Base-by-base conservation (phyloP, 2,329 filamentous ascomycete species). In the Pseudonectria buxi region DNA sequence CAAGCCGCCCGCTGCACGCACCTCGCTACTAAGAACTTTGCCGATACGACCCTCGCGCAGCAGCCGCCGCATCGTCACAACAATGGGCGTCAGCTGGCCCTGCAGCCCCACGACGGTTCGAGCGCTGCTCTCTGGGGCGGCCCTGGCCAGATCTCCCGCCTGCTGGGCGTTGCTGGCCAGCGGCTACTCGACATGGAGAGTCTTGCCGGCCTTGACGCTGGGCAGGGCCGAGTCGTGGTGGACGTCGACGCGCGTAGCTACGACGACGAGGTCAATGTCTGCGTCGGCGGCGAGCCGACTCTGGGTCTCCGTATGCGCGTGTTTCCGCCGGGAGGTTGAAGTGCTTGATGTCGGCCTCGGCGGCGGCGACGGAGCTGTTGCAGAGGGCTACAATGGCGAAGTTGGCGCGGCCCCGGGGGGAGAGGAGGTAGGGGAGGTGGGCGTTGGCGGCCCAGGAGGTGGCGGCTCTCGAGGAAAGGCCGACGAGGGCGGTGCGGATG, bases 391-490 rank as follows among this genome's bases (percentile, higher is more conserved):
- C 64, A 30, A 78, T 70, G 16, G 63, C 38, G 41, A 67, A 76
- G 10, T 64, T 58, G 2, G 59, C 43, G 12, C 59, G 61, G 7
- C 67, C 64, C 3, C 51, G 57, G 0, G 65, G 54, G 0, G 71
- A 71, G 22, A 67, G 54, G 3, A 82, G 68, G 50, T 79, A 80
- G 0, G 78, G 74, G 0, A 81, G 65, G 47, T 82, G 78, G 3
- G 70, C 74, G 16, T 50, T 46, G 24, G 59, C 62, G 3, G 74
- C 75, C 76, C 76, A 82, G 0, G 67, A 66, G 4, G 64, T 66
- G 22, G 63, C 62, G 32, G 71, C 68, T 2, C 63, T 62, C 35
- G 69, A 58, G 2, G 72, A 78, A 34, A 80, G 71, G 30, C 76
- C 77, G 39, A 78, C 63, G n/a, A 81, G 61, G 22, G 68, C 77